A percentile compares a stretch with the other conserved stretches of the same genome.
Conservation (phyloP, 2,329 filamentous ascomycete species). For the Colletotrichum sojae region DNA sequence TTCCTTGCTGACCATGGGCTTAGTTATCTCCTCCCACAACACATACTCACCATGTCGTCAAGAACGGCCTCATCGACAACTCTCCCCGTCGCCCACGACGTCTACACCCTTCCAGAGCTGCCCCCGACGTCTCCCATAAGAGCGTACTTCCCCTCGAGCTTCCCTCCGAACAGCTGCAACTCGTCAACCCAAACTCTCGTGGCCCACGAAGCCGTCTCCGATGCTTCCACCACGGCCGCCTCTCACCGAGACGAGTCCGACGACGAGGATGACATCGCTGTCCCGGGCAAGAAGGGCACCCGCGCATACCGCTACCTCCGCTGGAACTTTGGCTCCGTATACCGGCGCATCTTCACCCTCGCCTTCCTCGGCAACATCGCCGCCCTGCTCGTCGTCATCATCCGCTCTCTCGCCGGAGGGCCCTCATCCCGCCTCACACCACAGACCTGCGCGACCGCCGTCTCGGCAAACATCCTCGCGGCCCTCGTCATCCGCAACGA, state of each 20-base stretch:
- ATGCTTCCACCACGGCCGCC: not conserved
- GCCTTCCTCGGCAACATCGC: constrained; percentile 65
- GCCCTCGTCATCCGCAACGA: constrained; percentile 69
- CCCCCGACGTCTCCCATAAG: constrained; percentile 17
- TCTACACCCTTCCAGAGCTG: not conserved
- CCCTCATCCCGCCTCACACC: constrained; percentile 27
- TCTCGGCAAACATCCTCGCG: constrained; percentile 59
- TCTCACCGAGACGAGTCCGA: constrained; percentile 26
- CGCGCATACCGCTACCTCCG: constrained; percentile 57
- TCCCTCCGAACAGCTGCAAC: constrained; percentile 6
- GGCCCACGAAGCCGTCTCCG: not conserved
- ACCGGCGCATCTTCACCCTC: constrained; percentile 69
- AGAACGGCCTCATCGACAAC: constrained; percentile 25
- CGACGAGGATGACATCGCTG: constrained; percentile 51
- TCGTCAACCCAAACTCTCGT: constrained; percentile 34
- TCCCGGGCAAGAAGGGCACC: constrained; percentile 53
- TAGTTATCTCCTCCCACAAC: constrained; percentile 4
- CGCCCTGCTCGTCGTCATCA: constrained; percentile 59
- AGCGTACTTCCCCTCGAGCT: constrained; percentile 17
- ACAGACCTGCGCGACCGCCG: constrained; percentile 51
- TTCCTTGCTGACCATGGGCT: not conserved
- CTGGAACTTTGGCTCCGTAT: constrained; percentile 65
- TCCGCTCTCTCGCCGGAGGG: constrained; percentile 36
- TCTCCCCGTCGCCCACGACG: constrained; percentile 17
- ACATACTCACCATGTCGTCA: constrained; percentile 21